phyloP scores from a whole-genome alignment of 805 yeast species.

The Candida dajiaensis region DNA sequence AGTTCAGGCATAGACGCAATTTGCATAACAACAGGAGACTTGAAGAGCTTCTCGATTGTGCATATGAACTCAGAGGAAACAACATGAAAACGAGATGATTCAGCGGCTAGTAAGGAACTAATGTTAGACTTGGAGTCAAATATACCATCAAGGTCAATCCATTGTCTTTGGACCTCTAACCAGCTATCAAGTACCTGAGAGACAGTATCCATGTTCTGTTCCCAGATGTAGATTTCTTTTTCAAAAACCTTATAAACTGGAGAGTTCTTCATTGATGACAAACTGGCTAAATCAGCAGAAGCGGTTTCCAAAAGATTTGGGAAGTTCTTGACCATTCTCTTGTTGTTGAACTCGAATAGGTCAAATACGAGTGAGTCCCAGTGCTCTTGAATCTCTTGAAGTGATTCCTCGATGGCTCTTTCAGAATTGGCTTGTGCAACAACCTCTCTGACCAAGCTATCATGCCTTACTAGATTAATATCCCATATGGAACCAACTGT shows the following conservation, averaged over 20 bases:
- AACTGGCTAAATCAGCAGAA: constrained; percentile 52
- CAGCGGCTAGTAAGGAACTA: constrained; percentile 58
- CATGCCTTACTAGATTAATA: constrained; percentile 43
- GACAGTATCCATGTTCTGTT: constrained; percentile 45
- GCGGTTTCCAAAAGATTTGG: constrained; percentile 51
- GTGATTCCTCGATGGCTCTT: constrained; percentile 50
- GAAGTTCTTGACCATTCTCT: constrained; percentile 64
- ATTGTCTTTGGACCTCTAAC: constrained; percentile 83
- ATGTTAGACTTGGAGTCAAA: constrained; percentile 59
- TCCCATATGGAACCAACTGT: constrained; percentile 48
- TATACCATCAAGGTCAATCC: constrained; percentile 81
- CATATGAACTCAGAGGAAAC: constrained; percentile 56
- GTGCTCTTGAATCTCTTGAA: constrained; percentile 40
- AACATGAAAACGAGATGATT: constrained; percentile 58
- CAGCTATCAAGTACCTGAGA: constrained; percentile 55
- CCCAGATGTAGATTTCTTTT: constrained; percentile 48
- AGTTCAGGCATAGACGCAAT: constrained; percentile 45
- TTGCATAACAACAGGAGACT: constrained; percentile 49
- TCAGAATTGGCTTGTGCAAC: constrained; percentile 70
- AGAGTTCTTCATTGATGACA: constrained; percentile 69
- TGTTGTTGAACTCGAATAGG: constrained; percentile 44
- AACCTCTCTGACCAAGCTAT: constrained; percentile 38
- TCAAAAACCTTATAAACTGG: constrained; percentile 56
- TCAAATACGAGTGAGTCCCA: constrained; percentile 57
- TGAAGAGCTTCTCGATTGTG: constrained; percentile 43